Evolutionary conservation across 495 filamentous ascomycete species (phyloP), one percentile per base, ranked within the genome.

Genomic region (Penicillium canariense): DNA sequence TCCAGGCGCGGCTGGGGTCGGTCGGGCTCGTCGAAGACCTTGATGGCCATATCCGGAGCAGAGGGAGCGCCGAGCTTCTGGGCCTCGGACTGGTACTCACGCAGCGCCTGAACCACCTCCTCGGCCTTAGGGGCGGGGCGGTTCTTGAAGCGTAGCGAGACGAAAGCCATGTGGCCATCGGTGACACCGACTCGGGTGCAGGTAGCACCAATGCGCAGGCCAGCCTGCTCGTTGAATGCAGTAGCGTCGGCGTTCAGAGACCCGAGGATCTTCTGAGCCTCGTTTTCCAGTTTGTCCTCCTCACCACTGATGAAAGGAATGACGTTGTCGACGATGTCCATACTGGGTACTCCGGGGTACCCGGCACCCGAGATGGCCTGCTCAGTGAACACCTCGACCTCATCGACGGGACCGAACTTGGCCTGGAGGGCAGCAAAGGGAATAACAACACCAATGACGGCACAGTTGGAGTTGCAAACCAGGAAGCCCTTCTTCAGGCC

Each of bases 381-480:
- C 74, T 90, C 84, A n/a, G 90, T 95, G 47, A 91, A 89, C 14
- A 95, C 87, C 59, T 84, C 87, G 20, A 91, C 87, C 60, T 80
- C 72, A 61, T 87, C 83, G 53, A 95, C 82, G 35, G 78, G 78
- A 28, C 89, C 90, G 65, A 93, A 91, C 61, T 81, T 80, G 32
- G 85, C 81, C 68, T 89, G 84, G 31, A 95, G 81, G 18, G 88
- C 90, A 17, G 89, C 90, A 63, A 92, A 87, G n/a, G 90, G 90
- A 52, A 93, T 90, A 44, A 92, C 90, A 46, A 94, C 80, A 15
- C 90, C 90, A 63, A 93, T 93, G 49, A 93, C 91, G 18, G 89
- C 88, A 73, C 90, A 95, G 77, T 95, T 94, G 51, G 88, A 91
- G 75, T 94, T 94, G 77, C 89, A 93, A 36, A 93, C 87, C 48